Evolutionary conservation across 495 filamentous ascomycete species (phyloP), one percentile per base, ranked within the genome.

Genomic region (Aspergillus wentii): DNA sequence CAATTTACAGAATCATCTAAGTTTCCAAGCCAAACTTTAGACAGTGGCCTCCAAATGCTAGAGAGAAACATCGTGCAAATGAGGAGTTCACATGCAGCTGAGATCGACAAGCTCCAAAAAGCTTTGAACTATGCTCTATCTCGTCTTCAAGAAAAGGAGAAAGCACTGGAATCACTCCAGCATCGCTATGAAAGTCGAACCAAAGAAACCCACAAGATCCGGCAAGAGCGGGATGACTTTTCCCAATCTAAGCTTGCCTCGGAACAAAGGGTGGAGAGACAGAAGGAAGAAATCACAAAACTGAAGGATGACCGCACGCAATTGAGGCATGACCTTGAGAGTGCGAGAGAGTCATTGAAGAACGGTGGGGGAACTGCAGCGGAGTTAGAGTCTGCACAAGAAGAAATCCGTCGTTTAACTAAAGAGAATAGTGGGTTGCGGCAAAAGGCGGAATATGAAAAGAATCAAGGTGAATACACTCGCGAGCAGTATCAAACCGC

Each of bases 401-500:
- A 73, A 49, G 54, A 72, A 19, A 62, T 57, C 28, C 66, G 68
- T 4, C 57, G 64, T 0, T 48, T 75, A 5, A 59, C 40, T 8
- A 51, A 62, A 25, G 68, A 72, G 18, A 63, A 65, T 28, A 50
- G 54, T 6, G 46, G 54, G 19, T 51, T 79, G n/a, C 57, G 65
- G 23, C 64, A 69, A 23, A 72, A 71, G 41, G 51, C 72, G 9
- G 62, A 69, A 8, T 62, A 62, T 14, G 71, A 80, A 40, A 71
- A 65, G 54, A 75, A 70, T 22, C 66, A 67, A 41, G 48, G 58
- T 4, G 82, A 84, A 10, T 87, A 80, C 52, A 66, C 66, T 22
- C 74, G 80, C 30, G 62, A 69, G 13, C 66, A 74, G 22, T 88
- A 87, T 42, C 80, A 86, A 35, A 63, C 68, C 22, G 78, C 80